These are phyloP conservation scores for Mytilinidion resinicola DNA, from an alignment of 495 filamentous ascomycete genomes.

Conservation along the genomic window DNA sequence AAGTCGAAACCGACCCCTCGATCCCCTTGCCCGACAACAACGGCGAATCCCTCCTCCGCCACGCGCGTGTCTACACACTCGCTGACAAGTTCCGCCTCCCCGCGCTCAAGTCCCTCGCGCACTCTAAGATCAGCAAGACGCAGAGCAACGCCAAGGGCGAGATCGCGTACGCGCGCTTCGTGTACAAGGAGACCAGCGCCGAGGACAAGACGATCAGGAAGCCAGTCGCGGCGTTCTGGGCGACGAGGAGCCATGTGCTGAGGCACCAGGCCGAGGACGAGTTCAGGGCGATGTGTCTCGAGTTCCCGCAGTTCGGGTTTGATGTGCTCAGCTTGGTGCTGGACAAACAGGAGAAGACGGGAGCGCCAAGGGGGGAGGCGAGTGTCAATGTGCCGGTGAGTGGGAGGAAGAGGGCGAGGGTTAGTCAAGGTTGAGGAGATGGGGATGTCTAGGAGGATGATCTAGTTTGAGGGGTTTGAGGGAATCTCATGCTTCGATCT, in stretches of 20 bases:
- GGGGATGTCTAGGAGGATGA: no score
- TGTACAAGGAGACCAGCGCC: conserved; percentile 67
- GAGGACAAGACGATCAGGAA: conserved; percentile 69
- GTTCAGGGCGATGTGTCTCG: conserved; percentile 74
- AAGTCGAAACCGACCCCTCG: conserved; percentile 53
- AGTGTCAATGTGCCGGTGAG: conserved; percentile 29
- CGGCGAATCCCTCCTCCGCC: conserved; percentile 72
- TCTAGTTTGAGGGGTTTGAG: no score
- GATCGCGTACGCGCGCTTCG: conserved; percentile 82
- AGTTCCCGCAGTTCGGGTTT: conserved; percentile 84
- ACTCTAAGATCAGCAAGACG: conserved; percentile 83
- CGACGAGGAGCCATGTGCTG: conserved; percentile 67
- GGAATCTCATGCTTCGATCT: no score
- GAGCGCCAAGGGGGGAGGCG: conserved; percentile 32
- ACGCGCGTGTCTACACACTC: conserved; percentile 83
- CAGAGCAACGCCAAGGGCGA: conserved; percentile 80
- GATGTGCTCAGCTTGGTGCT: conserved; percentile 73
- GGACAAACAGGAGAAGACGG: conserved; percentile 57
- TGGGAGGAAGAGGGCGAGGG: conserved; percentile 44
- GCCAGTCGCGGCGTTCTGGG: conserved; percentile 89
- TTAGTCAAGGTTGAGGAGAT: conserved; percentile 21
- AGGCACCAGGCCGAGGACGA: conserved; percentile 76
- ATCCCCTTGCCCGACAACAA: conserved; percentile 58
- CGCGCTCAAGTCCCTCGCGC: conserved; percentile 67
- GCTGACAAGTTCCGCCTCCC: conserved; percentile 72